Conservation (phyloP, 2,329 filamentous ascomycete genomes). For the Monilinia fructigena region DNA sequence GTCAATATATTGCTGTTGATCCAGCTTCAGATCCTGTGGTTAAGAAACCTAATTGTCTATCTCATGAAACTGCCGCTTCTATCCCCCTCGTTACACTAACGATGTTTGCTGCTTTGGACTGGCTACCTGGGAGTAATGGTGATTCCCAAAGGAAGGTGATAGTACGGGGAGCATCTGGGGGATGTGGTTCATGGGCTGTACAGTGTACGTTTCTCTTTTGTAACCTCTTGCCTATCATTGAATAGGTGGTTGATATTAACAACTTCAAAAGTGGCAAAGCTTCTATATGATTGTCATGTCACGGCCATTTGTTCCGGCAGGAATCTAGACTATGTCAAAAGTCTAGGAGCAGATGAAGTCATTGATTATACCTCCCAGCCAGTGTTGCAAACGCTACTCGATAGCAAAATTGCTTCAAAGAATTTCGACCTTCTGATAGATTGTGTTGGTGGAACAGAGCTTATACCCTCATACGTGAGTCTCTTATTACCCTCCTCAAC, state of each 20-base stretch:
- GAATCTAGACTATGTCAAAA: slow-evolving; percentile 34
- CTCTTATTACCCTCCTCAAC: not conserved
- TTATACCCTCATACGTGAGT: slow-evolving; percentile 33
- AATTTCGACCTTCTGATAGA: slow-evolving; percentile 36
- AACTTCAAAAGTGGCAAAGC: slow-evolving; percentile 33
- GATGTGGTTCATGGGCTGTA: slow-evolving; percentile 36
- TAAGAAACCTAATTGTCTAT: slow-evolving; percentile 44
- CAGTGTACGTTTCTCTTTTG: slow-evolving; percentile 30
- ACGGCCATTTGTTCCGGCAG: slow-evolving; percentile 37
- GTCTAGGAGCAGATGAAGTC: slow-evolving; percentile 35
- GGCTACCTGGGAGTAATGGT: slow-evolving; percentile 30
- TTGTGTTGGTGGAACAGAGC: slow-evolving; percentile 42
- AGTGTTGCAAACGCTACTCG: slow-evolving; percentile 28
- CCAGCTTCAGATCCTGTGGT: slow-evolving; percentile 33
- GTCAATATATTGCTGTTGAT: slow-evolving; percentile 36
- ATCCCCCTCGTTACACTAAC: slow-evolving; percentile 47
- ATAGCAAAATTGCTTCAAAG: slow-evolving; percentile 8
- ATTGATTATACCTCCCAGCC: slow-evolving; percentile 36
- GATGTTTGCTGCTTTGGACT: slow-evolving; percentile 40
- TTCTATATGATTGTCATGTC: slow-evolving; percentile 35
- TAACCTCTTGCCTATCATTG: not conserved
- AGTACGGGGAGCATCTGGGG: slow-evolving; percentile 36
- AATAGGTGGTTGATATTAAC: slow-evolving; percentile 1
- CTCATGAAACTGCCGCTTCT: slow-evolving; percentile 46
- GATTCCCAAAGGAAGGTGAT: slow-evolving; percentile 31